Base-by-base conservation (phyloP, 257 asterid genomes). In the Eustoma russellianum region DNA sequence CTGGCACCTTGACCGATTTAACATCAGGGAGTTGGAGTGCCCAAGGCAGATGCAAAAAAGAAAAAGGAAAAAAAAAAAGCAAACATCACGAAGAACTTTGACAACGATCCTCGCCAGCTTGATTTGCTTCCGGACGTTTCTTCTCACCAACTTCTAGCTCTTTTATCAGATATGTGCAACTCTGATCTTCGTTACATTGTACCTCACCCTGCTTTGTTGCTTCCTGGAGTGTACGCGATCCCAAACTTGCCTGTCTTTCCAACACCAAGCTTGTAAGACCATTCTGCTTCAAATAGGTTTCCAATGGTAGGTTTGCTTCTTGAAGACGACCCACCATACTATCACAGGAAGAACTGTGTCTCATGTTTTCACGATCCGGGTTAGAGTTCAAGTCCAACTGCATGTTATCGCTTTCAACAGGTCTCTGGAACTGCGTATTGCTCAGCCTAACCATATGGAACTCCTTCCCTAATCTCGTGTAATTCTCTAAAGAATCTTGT, bases 231-330 rank as follows among this genome's bases (percentile, higher is more conserved):
- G 18, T 69, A 11, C 33, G 57, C 13, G 70, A 70, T 38, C 73
- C 73, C 15, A 79, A 77, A 68, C 71, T 62, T 40, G 57, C 77
- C 56, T 70, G 87, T 55, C 69, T 82, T 62, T 78, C 93, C 8
- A 66, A 59, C 19, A 70, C 78, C 74, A 90, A 77, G 81, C 92
- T 90, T 13, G 94, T 64, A 8, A 90, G 94, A 53, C 98, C 98
- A 62, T 80, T 86, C 82, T 80, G 92, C 67, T 76, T 83, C 54
- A 90, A 62, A 63, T 90, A 90, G 48, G 69, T 80, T 17, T 90
- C 91, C 70, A 90, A 61, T 53, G 96, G 94, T 72, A 86, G 71
- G 67, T 63, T 78, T n/a, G 96, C 98, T 76, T 86, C 93, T 50
- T 76, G 91, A 68, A 90, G 78, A 49, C 86, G 94, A 56, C 74